These are phyloP conservation scores for Reutealis trisperma DNA, from an alignment of 345 rosid genomes.

Conservation along the genomic window DNA sequence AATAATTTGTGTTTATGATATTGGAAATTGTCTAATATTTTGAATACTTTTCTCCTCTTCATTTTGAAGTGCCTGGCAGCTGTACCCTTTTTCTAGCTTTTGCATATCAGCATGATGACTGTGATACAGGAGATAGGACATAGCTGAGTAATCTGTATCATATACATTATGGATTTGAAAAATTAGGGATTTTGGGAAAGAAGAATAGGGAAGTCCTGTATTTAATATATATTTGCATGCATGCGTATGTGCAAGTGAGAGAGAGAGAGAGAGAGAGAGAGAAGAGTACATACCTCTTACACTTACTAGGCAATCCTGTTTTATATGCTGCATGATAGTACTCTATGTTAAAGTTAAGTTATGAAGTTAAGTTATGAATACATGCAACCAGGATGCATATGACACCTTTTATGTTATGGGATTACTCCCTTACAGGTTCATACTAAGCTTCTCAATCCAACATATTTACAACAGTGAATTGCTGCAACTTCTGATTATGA, in stretches of 20 bases:
- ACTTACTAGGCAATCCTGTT: no score
- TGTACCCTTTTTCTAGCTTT: background rate
- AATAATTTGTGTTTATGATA: no score
- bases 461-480: background rate
- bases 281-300: no score
- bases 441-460: background rate
- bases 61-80: background rate
- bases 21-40: background rate
- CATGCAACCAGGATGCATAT: no score
- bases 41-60: background rate
- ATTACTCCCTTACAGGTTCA: background rate
- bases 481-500: background rate
- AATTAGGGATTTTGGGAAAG: no score
- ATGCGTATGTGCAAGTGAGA: no score
- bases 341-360: background rate
- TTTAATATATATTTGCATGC: no score
- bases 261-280: background rate
- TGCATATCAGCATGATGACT: background rate
- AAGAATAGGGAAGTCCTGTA: no score
- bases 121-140: background rate
- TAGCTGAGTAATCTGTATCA: background rate
- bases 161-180: no score
- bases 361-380: background rate
- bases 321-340: background rate
- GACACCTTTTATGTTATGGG: no score